Evolutionary conservation across 2,329 filamentous ascomycete species (phyloP).

Genomic region (Fusarium sp.): DNA sequence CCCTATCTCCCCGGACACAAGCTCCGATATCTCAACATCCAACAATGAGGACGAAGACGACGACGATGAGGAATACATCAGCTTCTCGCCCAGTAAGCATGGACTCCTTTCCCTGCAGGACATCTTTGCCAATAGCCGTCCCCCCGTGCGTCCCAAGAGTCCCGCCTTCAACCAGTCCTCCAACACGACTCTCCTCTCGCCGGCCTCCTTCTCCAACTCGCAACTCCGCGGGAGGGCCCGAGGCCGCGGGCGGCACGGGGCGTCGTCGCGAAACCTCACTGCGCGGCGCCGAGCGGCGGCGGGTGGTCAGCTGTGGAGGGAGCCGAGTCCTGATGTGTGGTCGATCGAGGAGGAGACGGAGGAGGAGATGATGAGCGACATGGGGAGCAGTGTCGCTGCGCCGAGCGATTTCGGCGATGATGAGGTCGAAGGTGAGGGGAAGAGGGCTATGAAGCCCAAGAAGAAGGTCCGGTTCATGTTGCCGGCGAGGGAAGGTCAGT

Average conservation of each 20-base stretch:
- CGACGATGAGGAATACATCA: conserved; percentile 63
- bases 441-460: conserved; percentile 59
- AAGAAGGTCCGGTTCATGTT: conserved; percentile 68
- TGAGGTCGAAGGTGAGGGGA: conserved; percentile 24
- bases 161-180: conserved; percentile 44
- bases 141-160: conserved; percentile 45
- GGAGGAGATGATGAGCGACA: conserved; percentile 61
- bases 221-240: conserved; percentile 45
- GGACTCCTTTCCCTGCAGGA: conserved; percentile 56
- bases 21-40: conserved; percentile 54
- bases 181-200: conserved; percentile 43
- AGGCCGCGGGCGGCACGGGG: conserved; percentile 43
- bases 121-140: conserved; percentile 51
- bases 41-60: conserved; percentile 61
- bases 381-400: conserved; percentile 46
- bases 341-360: conserved; percentile 69
- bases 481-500: conserved; percentile 51
- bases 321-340: conserved; percentile 70
- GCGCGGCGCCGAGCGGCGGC: conserved; percentile 49
- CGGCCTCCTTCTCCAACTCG: conserved; percentile 41
- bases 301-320: conserved; percentile 58
- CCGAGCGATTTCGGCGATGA: conserved; percentile 47
- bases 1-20: conserved; percentile 39
- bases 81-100: conserved; percentile 55
- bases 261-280: conserved; percentile 42